phyloP scores from a whole-genome alignment of 192 early-diverging fungal genomes.

The Podila verticillata region DNA sequence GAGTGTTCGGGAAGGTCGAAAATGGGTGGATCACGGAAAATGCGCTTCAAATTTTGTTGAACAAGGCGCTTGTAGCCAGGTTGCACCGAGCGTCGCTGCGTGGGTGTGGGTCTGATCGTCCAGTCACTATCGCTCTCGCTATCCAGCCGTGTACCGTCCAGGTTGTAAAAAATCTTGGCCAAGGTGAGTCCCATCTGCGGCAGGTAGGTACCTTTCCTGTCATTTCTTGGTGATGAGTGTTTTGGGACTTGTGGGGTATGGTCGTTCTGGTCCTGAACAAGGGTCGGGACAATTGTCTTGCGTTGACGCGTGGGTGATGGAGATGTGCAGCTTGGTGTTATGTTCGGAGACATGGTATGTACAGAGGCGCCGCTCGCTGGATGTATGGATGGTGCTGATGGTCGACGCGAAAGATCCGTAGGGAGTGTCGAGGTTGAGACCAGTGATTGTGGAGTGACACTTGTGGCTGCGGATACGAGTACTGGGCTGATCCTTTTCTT shows the following conservation, averaged over 20 bases:
- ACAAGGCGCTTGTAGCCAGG: not conserved
- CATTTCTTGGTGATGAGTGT: not conserved
- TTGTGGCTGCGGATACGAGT: not conserved
- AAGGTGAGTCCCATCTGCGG: not conserved
- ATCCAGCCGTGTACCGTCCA: not conserved
- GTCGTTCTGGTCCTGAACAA: not conserved
- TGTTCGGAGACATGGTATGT: too few relatives aligned
- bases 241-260: not conserved
- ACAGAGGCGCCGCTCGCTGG: too few relatives aligned
- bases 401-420: too few relatives aligned
- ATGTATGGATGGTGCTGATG: too few relatives aligned
- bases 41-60: constrained; percentile 28
- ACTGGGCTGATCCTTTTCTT: not conserved
- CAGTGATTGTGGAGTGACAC: too few relatives aligned
- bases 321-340: too few relatives aligned
- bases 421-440: too few relatives aligned
- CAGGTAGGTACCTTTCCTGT: constrained; percentile 5
- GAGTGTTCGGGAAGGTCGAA: constrained; percentile 23
- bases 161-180: constrained; percentile 18
- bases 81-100: not conserved
- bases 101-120: not conserved
- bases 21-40: constrained; percentile 21
- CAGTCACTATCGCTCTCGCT: constrained; percentile 23
- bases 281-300: not conserved
- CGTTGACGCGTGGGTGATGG: too few relatives aligned